Evolutionary conservation across 306 rosid genomes (phyloP), one percentile per base, ranked within the genome.

Genomic region (Prunus davidiana): DNA sequence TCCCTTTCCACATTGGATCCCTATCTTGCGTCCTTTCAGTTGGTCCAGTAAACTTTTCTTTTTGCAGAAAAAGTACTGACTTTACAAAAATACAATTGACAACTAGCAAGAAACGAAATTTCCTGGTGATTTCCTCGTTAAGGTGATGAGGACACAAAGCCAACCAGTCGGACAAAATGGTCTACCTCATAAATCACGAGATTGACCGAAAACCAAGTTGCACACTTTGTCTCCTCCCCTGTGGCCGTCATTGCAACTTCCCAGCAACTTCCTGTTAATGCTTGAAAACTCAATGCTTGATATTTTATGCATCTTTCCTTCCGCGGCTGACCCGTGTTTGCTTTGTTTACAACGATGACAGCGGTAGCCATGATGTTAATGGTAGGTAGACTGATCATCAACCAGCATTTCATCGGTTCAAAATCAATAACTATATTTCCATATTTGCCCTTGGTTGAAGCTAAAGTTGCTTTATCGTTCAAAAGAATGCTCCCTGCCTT

Each of bases 41-140:
- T 4, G 34, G 34, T 24, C 9, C 64, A 12, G 22, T 24, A 24
- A 58, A 58, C 27, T 20, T 55, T 60, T 27, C 6, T 14, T 10
- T 61, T 12, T 14, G 6, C 41, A 28, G 10, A 3, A 8, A 30
- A 61, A 7, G 19, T 18, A 27, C 11, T 1, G 5, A 38, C 34
- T 13, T 61, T 28, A 61, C 38, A 13, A 27, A 30, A 1, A 14
- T 14, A 30, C 22, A 2, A 10, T 64, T 34, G 25, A 64, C 50
- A 64, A 34, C 13, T 64, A 2, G 27, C 45, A 64, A 0, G 69
- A 16, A 63, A 55, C 13, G 27, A n/a, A 25, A 45, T 60, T 73
- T 61, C 77, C 57, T 45, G 20, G 69, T 61, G 60, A 18, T 46
- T 73, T 73, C 77, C 8, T 63, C 15, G 2, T 25, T 67, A 24